Evolutionary conservation across 768 basidiomycete genomes (phyloP), one percentile per base, ranked within the genome.

Genomic region (Neoboletus brunneissimus): DNA sequence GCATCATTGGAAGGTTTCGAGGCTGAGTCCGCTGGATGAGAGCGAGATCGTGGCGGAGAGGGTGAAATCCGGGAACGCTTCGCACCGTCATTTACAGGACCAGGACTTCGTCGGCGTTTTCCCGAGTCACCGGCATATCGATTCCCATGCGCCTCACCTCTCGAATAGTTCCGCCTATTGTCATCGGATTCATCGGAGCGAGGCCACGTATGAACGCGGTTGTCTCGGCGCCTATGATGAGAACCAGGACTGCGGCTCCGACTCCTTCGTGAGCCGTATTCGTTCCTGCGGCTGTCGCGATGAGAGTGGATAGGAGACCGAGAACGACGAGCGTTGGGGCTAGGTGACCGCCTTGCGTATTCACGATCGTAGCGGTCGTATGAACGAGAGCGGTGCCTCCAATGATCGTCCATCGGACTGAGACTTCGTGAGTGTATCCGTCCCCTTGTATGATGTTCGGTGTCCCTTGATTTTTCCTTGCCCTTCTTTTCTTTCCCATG

Each of bases 11-110:
- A 50, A 31, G 55, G 29, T 25, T 63, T 62, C 20, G 67, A 53
- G 11, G 29, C 25, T 1, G 50, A 56, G n/a, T 55, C 48, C 8
- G 59, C 54, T 43, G 58, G 55, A 18, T 56, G 46, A 25, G 65
- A 63, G 29, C 64, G 68, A 48, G 68, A 55, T 8, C 59, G 62
- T 20, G 57, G 47, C 43, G 72, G 64, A 48, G 71, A 62, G 12
- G 79, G 78, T 41, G 77, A 79, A 41, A 73, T 73, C 51, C 84
- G 83, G 20, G 77, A 64, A 34, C 83, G 85, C 61, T 86, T 88
- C 40, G 66, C 57, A 22, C 73, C 66, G 23, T 66, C 42, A 3
- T 58, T 44, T 11, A 52, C 23, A 43, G 64, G 74, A 54, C 74
- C 77, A 42, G 80, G 75, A 52, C 64, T 72, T 44, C 71, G 66